A percentile compares a stretch with the other conserved stretches of the same genome.
Evolutionary conservation across 75 land plant genomes (phyloP).

Genomic region (Adiantum capillusveneris): DNA sequence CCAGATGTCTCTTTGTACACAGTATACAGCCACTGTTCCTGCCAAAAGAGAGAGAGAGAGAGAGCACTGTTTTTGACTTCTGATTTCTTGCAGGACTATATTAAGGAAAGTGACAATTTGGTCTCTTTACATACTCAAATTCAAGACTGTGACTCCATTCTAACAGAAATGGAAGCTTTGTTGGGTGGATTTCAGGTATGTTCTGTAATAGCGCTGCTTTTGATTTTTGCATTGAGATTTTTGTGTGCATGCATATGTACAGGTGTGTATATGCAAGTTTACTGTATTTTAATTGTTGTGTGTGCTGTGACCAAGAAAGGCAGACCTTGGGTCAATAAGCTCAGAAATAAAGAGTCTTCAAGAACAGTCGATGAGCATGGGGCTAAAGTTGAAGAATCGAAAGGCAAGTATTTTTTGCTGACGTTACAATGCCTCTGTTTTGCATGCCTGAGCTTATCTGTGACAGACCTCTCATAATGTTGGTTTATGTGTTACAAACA

Average conservation of each 20-base stretch:
- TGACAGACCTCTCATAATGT: too few relatives aligned
- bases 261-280: too few relatives aligned
- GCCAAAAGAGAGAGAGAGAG: too few relatives aligned
- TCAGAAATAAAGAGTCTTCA: slow-evolving; percentile 93
- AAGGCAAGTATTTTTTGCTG: slow-evolving; percentile 43
- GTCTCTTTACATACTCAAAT: slow-evolving; percentile 92
- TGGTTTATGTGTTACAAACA: too few relatives aligned
- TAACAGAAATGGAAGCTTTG: slow-evolving; percentile 92
- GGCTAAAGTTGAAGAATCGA: slow-evolving; percentile 85
- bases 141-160: slow-evolving; percentile 84
- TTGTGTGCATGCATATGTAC: too few relatives aligned
- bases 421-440: background rate
- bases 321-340: slow-evolving; percentile 95
- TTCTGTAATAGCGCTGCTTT: too few relatives aligned
- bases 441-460: too few relatives aligned
- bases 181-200: slow-evolving; percentile 97
- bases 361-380: slow-evolving; percentile 99
- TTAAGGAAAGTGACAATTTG: slow-evolving; percentile 93
- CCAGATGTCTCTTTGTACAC: too few relatives aligned
- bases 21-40: too few relatives aligned
- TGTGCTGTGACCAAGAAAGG: slow-evolving; percentile 27
- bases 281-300: too few relatives aligned
- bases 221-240: too few relatives aligned
- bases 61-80: too few relatives aligned
- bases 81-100: slow-evolving; percentile 80